These are phyloP conservation scores for Starmerella vitae DNA, from an alignment of 805 yeast species.

Conservation along the genomic window DNA sequence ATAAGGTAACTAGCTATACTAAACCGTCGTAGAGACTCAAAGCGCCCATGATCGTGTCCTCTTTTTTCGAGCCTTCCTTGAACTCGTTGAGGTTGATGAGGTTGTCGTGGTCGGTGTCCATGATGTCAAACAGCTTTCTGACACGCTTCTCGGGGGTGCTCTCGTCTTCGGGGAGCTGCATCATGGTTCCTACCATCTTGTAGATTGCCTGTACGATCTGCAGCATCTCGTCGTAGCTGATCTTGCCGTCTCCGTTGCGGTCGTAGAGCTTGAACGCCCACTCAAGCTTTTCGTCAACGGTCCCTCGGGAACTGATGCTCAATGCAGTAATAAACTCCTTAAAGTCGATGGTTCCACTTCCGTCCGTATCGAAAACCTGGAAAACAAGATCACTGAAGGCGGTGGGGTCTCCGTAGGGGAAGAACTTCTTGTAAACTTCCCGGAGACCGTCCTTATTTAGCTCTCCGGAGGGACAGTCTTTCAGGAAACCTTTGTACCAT, in stretches of 20 bases:
- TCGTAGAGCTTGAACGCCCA: conserved; percentile 91
- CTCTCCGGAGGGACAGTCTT: conserved; percentile 90
- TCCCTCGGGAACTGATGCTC: conserved; percentile 76
- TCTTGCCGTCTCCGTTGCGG: conserved; percentile 60
- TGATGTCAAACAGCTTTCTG: conserved; percentile 57
- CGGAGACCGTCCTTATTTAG: conserved; percentile 75
- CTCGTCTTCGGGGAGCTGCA: conserved; percentile 74
- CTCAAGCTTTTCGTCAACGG: conserved; percentile 63
- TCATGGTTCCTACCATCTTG: conserved; percentile 93
- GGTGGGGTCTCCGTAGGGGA: conserved; percentile 95
- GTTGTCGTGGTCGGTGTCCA: conserved; percentile 59
- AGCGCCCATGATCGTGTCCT: conserved; percentile 63
- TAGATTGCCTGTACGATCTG: conserved; percentile 71
- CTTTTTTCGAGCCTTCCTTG: conserved; percentile 63
- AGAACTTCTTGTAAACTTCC: conserved; percentile 87
- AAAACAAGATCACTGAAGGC: conserved; percentile 82
- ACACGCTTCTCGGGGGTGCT: conserved; percentile 82
- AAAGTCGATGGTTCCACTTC: conserved; percentile 72
- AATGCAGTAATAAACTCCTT: conserved; percentile 83
- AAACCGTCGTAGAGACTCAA: conserved; percentile 69
- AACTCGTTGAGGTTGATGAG: conserved; percentile 74
- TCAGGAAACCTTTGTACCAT: conserved; percentile 91
- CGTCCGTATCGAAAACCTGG: conserved; percentile 74
- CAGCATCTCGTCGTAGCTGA: conserved; percentile 66
- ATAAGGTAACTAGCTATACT: conserved; percentile 32